A percentile compares a stretch with the other conserved stretches of the same genome.
Conservation (phyloP, 2,329 filamentous ascomycete genomes). For the Hypoxylon sp. region DNA sequence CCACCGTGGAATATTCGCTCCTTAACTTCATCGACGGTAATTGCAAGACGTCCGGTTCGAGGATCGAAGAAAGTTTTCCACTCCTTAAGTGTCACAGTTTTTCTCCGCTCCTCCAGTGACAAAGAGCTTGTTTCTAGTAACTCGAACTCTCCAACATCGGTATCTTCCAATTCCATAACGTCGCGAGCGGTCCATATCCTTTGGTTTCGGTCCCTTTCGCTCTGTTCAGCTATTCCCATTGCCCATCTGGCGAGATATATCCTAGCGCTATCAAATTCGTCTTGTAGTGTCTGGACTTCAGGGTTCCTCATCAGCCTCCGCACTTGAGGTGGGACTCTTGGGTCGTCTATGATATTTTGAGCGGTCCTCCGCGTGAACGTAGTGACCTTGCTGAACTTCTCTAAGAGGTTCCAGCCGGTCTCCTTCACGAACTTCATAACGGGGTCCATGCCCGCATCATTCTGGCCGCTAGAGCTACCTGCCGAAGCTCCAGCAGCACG, state of each 20-base stretch:
- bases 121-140: conserved; percentile 84
- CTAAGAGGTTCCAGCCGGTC: conserved; percentile 94
- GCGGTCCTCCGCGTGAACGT: conserved; percentile 94
- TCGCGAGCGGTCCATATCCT: conserved; percentile 95
- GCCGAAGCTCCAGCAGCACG: conserved; percentile 57
- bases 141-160: conserved; percentile 95
- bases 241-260: conserved; percentile 97
- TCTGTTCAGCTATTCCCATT: conserved; percentile 98
- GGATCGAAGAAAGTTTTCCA: conserved; percentile 93
- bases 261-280: conserved; percentile 96
- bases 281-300: conserved; percentile 93
- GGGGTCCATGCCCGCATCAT: conserved; percentile 84
- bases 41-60: conserved; percentile 78
- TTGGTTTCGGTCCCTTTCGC: conserved; percentile 86
- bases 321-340: conserved; percentile 90
- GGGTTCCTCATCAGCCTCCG: conserved; percentile 88
- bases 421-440: conserved; percentile 95
- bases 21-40: conserved; percentile 94
- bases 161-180: conserved; percentile 93
- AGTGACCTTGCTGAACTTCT: conserved; percentile 97
- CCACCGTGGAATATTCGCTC: conserved; percentile 98
- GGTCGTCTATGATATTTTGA: conserved; percentile 92
- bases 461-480: conserved; percentile 57
- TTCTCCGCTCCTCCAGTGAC: conserved; percentile 82
- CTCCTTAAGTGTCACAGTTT: conserved; percentile 83